These are phyloP conservation scores for Backusella psychrophila DNA, from an alignment of 192 early-diverging fungal species.

Conservation along the genomic window DNA sequence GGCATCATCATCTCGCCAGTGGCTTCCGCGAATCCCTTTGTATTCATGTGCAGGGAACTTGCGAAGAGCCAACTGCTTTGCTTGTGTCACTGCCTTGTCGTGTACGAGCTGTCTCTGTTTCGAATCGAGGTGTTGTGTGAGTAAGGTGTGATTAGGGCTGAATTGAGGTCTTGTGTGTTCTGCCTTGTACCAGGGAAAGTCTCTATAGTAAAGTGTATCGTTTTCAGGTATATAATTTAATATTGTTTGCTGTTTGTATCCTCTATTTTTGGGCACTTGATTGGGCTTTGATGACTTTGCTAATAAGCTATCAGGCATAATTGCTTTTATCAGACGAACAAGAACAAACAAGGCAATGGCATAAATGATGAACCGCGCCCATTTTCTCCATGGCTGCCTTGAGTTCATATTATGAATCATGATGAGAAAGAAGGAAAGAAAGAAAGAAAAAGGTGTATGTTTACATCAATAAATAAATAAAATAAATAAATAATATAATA, in stretches of 20 bases:
- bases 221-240: background rate
- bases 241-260: background rate
- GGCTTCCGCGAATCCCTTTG: background rate
- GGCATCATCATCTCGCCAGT: background rate
- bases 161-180: slow-evolving; percentile 9
- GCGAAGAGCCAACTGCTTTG: background rate
- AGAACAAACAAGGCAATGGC: background rate
- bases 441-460: background rate
- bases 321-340: background rate
- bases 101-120: background rate
- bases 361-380: slow-evolving; percentile 17
- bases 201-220: background rate
- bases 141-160: background rate
- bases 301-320: background rate
- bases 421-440: background rate
- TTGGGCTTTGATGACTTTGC: background rate
- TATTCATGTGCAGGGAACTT: background rate
- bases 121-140: background rate
- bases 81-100: slow-evolving; percentile 2
- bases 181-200: slow-evolving; percentile 16
- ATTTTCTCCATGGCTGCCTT: background rate
- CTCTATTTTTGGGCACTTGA: background rate
- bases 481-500: background rate
- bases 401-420: background rate
- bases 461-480: background rate